Evolutionary conservation across 2,329 filamentous ascomycete species (phyloP).

Genomic region (Clathrospora elynae): DNA sequence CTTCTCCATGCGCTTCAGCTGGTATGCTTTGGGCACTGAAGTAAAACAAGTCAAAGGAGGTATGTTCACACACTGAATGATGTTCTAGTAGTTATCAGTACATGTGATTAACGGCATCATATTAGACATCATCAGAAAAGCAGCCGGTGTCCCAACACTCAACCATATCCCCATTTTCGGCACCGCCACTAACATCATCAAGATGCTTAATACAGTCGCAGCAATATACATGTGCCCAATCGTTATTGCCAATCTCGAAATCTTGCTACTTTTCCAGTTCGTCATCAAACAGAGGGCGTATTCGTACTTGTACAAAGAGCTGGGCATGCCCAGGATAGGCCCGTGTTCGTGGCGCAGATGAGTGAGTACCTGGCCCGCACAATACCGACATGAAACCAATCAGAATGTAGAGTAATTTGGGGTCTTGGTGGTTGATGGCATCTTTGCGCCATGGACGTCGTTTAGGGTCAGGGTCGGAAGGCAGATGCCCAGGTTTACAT

Average conservation of each 20-base stretch:
- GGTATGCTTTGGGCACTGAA: no score
- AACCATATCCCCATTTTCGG: neutral
- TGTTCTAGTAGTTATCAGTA: no score
- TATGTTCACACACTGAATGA: no score
- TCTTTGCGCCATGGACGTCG: neutral
- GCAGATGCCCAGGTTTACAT: no score
- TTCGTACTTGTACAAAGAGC: constrained; percentile 1
- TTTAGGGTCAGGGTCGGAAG: neutral
- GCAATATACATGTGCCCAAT: neutral
- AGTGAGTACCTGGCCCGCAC: no score
- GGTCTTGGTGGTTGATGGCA: neutral
- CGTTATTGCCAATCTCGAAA: neutral
- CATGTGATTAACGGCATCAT: no score
- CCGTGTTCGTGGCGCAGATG: constrained; percentile 5
- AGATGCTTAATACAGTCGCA: neutral
- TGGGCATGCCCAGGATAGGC: neutral
- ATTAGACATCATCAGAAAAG: no score
- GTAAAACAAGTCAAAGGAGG: no score
- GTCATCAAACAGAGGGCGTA: constrained; percentile 1
- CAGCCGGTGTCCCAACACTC: neutral
- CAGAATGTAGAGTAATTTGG: constrained; percentile 1
- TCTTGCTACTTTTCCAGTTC: neutral
- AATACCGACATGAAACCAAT: no score
- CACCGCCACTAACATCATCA: neutral
- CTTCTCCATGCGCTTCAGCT: no score